Evolutionary conservation across 306 rosid genomes (phyloP).

Genomic region (Vigna reflexopilosa): DNA sequence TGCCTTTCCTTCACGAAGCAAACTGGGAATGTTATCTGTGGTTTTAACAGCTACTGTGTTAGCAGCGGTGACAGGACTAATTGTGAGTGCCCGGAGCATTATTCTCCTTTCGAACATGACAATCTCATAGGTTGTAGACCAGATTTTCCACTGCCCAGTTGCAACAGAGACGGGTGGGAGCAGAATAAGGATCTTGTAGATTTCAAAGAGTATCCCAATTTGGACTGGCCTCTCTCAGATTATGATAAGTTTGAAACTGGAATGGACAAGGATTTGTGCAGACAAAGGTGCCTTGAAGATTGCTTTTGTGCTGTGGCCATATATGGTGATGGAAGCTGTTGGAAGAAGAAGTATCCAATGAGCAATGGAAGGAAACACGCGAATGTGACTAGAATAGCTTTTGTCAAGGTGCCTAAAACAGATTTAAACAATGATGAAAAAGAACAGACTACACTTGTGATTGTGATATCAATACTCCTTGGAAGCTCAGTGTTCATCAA

Average conservation of each 20-base stretch:
- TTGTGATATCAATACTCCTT: slow-evolving; percentile 36
- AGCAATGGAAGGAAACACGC: slow-evolving; percentile 42
- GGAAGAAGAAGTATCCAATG: slow-evolving; percentile 45
- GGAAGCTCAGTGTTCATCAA: slow-evolving; percentile 47
- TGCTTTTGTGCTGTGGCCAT: slow-evolving; percentile 18
- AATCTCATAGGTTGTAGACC: slow-evolving; percentile 47
- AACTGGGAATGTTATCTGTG: slow-evolving; percentile 15
- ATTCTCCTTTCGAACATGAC: slow-evolving; percentile 17
- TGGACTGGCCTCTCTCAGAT: slow-evolving; percentile 40
- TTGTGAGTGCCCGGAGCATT: slow-evolving; percentile 44
- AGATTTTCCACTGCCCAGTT: slow-evolving; percentile 39
- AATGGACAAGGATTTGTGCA: slow-evolving; percentile 23
- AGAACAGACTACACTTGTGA: background rate
- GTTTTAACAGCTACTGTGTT: slow-evolving; percentile 7
- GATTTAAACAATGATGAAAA: background rate
- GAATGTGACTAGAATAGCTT: background rate
- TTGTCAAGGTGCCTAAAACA: slow-evolving; percentile 27
- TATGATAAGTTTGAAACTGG: background rate
- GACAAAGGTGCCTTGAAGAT: slow-evolving; percentile 13
- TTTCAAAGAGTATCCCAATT: background rate
- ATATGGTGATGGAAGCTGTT: background rate
- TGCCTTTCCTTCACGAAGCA: background rate
- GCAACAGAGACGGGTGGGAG: slow-evolving; percentile 36
- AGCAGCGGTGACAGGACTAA: background rate
- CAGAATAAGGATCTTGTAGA: slow-evolving; percentile 5